phyloP scores from a whole-genome alignment of 495 filamentous ascomycete genomes.

The Emericellopsis terricola region DNA sequence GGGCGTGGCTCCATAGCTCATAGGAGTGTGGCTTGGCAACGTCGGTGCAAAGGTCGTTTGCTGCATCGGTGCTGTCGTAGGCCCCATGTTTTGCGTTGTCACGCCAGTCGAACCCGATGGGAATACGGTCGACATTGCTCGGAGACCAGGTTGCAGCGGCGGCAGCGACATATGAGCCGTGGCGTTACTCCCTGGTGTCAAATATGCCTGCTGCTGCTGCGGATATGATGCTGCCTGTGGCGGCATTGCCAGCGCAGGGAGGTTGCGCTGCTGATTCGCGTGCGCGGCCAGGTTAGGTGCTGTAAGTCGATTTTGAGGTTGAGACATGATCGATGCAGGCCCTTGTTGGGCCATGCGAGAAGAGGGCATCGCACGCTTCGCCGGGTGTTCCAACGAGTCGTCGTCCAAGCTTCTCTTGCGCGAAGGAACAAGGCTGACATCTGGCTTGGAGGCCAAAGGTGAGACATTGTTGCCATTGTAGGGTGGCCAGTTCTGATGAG shows the following conservation, averaged over 20 bases:
- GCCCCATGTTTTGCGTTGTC: slow-evolving; percentile 8
- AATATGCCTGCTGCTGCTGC: not conserved
- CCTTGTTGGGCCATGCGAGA: slow-evolving; percentile 11
- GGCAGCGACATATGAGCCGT: slow-evolving; percentile 21
- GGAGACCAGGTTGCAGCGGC: slow-evolving; percentile 21
- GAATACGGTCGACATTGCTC: slow-evolving; percentile 33
- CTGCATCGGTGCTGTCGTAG: not conserved
- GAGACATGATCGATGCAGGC: slow-evolving; percentile 6
- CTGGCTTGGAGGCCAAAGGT: slow-evolving; percentile 32
- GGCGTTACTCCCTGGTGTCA: too few relatives aligned
- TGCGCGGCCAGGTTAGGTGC: slow-evolving; percentile 26
- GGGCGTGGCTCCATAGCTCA: slow-evolving; percentile 21
- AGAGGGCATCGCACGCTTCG: slow-evolving; percentile 39
- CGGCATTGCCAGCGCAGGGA: not conserved
- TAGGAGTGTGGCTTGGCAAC: not conserved
- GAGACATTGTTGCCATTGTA: slow-evolving; percentile 15
- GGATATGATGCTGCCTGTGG: not conserved
- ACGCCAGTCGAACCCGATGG: slow-evolving; percentile 13
- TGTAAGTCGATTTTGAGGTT: too few relatives aligned
- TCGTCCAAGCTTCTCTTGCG: slow-evolving; percentile 63
- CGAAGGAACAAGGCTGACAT: slow-evolving; percentile 19
- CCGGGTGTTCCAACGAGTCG: slow-evolving; percentile 40
- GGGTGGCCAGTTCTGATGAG: slow-evolving; percentile 1
- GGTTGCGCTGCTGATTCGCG: slow-evolving; percentile 6
- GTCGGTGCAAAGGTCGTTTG: not conserved